Conservation (phyloP, 805 yeast species). For the Lachancea thermotolerans region DNA sequence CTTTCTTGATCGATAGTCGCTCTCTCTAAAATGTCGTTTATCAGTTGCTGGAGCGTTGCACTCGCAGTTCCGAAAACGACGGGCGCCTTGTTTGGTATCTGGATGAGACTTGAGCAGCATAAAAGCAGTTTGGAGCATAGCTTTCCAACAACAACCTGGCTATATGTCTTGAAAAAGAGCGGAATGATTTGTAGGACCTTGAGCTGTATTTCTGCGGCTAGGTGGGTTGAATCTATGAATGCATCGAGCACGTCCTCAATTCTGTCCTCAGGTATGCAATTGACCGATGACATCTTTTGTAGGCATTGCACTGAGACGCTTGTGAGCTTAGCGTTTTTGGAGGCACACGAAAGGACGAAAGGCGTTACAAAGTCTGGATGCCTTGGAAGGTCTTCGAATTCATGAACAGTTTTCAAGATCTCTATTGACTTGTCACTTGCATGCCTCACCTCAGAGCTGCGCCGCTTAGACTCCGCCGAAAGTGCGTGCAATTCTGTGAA, state of each 20-base stretch:
- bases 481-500: slow-evolving; percentile 52
- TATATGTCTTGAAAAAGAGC: slow-evolving; percentile 58
- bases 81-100: slow-evolving; percentile 58
- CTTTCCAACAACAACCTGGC: slow-evolving; percentile 46
- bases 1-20: slow-evolving; percentile 23
- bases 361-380: slow-evolving; percentile 59
- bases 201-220: slow-evolving; percentile 77
- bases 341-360: slow-evolving; percentile 61
- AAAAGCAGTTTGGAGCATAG: slow-evolving; percentile 51
- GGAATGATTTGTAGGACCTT: slow-evolving; percentile 82
- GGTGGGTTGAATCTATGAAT: slow-evolving; percentile 62
- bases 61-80: slow-evolving; percentile 86
- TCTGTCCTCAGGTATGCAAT: slow-evolving; percentile 47
- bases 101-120: slow-evolving; percentile 63
- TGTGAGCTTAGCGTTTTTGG: slow-evolving; percentile 68
- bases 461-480: slow-evolving; percentile 62
- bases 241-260: slow-evolving; percentile 56
- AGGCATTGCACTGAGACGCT: slow-evolving; percentile 67
- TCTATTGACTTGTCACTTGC: slow-evolving; percentile 49
- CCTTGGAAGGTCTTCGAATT: slow-evolving; percentile 33
- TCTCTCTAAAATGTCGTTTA: slow-evolving; percentile 73
- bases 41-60: slow-evolving; percentile 84
- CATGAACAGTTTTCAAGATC: slow-evolving; percentile 34
- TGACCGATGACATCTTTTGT: slow-evolving; percentile 49
- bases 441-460: slow-evolving; percentile 60